Percentiles rank a stretch among this genome's conserved stretches.
Evolutionary conservation across 2,329 filamentous ascomycete species (phyloP).

Genomic region (Talaromyces sp.): DNA sequence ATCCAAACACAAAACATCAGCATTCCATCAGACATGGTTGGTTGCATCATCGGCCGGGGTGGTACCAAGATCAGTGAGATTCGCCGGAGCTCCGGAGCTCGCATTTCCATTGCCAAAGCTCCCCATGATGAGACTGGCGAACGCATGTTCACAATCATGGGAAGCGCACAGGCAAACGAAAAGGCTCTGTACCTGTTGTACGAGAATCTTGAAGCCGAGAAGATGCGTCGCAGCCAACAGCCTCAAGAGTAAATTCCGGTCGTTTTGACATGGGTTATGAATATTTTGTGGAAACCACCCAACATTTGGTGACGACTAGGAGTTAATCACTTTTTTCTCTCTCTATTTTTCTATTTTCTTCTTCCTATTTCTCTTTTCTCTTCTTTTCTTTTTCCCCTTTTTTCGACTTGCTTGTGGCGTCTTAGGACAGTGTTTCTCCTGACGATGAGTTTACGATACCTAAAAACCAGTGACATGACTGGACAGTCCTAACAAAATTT

Average conservation of each 20-base stretch:
- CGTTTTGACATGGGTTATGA: constrained; percentile 1
- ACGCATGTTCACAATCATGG: constrained; percentile 99
- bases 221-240: constrained; percentile 91
- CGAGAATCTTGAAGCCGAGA: constrained; percentile 98
- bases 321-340: constrained; percentile 1
- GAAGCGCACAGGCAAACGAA: constrained; percentile 88
- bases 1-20: constrained; percentile 99
- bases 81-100: constrained; percentile 89
- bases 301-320: not conserved
- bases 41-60: constrained; percentile 93
- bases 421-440: not conserved
- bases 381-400: not conserved
- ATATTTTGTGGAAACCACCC: not conserved
- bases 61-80: constrained; percentile 99
- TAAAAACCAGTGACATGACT: not conserved
- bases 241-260: constrained; percentile 48
- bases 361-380: constrained; percentile 6
- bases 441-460: constrained; percentile 2
- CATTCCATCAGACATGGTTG: constrained; percentile 99
- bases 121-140: constrained; percentile 96
- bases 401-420: not conserved
- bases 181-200: constrained; percentile 94
- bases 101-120: constrained; percentile 96
- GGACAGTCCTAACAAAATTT: not conserved
- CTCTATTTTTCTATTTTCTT: constrained; percentile 1